Evolutionary conservation across 2,329 filamentous ascomycete species (phyloP).

Genomic region (Aureobasidium zeae): DNA sequence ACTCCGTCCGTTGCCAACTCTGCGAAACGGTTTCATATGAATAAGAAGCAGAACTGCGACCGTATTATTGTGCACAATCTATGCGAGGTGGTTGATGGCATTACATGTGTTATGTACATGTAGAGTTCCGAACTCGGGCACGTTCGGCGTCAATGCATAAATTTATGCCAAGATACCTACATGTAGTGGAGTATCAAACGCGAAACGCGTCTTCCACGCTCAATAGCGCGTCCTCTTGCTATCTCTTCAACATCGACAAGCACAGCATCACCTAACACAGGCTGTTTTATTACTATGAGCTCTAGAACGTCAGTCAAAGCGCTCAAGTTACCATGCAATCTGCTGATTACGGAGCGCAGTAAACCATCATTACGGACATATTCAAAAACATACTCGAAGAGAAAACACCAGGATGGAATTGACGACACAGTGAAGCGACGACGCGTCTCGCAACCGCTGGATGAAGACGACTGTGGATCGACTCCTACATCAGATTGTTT

Average conservation of each 20-base stretch:
- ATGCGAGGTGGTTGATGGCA: too few relatives aligned
- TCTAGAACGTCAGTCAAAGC: background rate
- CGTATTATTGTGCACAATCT: too few relatives aligned
- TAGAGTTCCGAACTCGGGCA: slow-evolving; percentile 8
- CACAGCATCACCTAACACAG: background rate
- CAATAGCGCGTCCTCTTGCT: slow-evolving; percentile 2
- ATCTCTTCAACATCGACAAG: background rate
- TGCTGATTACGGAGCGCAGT: background rate
- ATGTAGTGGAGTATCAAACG: too few relatives aligned
- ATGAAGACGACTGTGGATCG: slow-evolving; percentile 4
- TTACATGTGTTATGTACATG: too few relatives aligned
- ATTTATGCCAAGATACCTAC: background rate
- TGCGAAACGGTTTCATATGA: too few relatives aligned
- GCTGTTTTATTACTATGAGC: slow-evolving; percentile 9
- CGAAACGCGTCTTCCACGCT: slow-evolving; percentile 13
- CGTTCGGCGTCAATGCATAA: too few relatives aligned
- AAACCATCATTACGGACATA: slow-evolving; percentile 9
- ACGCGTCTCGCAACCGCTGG: slow-evolving; percentile 11
- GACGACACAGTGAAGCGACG: slow-evolving; percentile 15
- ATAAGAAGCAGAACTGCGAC: too few relatives aligned
- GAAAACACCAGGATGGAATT: slow-evolving; percentile 2
- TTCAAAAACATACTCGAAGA: slow-evolving; percentile 9
- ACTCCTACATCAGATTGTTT: slow-evolving; percentile 14
- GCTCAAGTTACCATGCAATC: background rate
- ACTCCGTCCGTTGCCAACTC: too few relatives aligned